phyloP scores from a whole-genome alignment of 148 eudicot species.

The Spergularia marina region DNA sequence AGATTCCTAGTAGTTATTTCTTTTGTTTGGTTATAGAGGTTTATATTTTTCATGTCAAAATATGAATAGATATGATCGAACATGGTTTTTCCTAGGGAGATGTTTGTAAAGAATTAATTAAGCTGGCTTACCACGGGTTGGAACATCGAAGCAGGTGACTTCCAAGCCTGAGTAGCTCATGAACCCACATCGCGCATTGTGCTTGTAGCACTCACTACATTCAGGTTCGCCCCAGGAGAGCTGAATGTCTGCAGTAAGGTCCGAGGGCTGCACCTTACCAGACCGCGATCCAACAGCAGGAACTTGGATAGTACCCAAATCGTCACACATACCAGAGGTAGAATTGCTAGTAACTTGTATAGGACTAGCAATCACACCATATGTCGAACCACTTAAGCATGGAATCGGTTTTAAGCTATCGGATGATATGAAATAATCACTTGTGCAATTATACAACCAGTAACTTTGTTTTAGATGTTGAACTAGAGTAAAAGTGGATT shows the following conservation, averaged over 20 bases:
- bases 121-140: slow-evolving; percentile 23
- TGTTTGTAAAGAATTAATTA: too few relatives aligned
- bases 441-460: slow-evolving; percentile 36
- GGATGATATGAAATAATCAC: not conserved
- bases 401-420: slow-evolving; percentile 27
- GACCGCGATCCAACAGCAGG: slow-evolving; percentile 33
- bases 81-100: too few relatives aligned
- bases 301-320: slow-evolving; percentile 28
- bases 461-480: slow-evolving; percentile 4
- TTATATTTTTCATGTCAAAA: too few relatives aligned
- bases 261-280: slow-evolving; percentile 26
- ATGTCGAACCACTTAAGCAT: slow-evolving; percentile 39
- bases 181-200: slow-evolving; percentile 39
- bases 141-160: slow-evolving; percentile 32
- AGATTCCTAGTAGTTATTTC: too few relatives aligned
- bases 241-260: slow-evolving; percentile 32
- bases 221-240: slow-evolving; percentile 41
- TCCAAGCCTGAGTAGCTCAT: slow-evolving; percentile 24
- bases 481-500: slow-evolving; percentile 20
- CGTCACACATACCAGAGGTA: slow-evolving; percentile 18
- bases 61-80: too few relatives aligned
- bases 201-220: slow-evolving; percentile 40
- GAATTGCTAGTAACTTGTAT: not conserved
- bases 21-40: too few relatives aligned
- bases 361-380: slow-evolving; percentile 38